Evolutionary conservation across 2,329 filamentous ascomycete species (phyloP), one percentile per base, ranked within the genome.

Genomic region (Teratosphaeria gauchensis): DNA sequence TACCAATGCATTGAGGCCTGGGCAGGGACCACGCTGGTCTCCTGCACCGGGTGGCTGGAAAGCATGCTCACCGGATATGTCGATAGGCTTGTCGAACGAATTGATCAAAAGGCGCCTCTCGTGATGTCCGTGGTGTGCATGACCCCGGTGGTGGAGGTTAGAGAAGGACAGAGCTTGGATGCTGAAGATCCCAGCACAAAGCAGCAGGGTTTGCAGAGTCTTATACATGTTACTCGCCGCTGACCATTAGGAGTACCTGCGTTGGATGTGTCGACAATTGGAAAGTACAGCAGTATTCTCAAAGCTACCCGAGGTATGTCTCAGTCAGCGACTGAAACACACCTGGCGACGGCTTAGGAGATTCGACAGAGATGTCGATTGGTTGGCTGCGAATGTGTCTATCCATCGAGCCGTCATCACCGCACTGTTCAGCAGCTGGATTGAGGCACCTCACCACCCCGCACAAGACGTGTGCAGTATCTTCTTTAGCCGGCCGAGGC

Each of bases 21-120:
- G 61, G 52, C 61, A 63, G 51, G 61, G 61, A 28, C 64, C 58
- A 58, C 59, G 59, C 52, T 63, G 61, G 33, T 65, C 64, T 7
- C 46, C 56, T 6, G 51, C 48, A 14, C 24, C 51, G 1, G 3
- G 59, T 9, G 57, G 12, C n/a, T 55, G 19, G 33, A 61, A 61
- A 2, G 51, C 59, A 57, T 61, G 60, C 1, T 56, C 46, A 21
- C 60, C 60, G 19, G 53, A 33, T 5, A 62, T 56, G 51, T 62
- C 60, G 33, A 62, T 42, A 16, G 59, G 48, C 32, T 19, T 24
- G 31, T 9, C 14, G 11, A 42, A 16, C 14, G 35, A 42, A 11
- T 42, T 16, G 35, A 42, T 42, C 8, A 42, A 42, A 16, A 42
- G 7, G n/a, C 35, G 35, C 35, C n/a, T n/a, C 11, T 42, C 35